Percentiles rank a stretch among this genome's conserved stretches.
Conservation (phyloP, 805 yeast genomes). For the Teunomyces aglyptinius region DNA sequence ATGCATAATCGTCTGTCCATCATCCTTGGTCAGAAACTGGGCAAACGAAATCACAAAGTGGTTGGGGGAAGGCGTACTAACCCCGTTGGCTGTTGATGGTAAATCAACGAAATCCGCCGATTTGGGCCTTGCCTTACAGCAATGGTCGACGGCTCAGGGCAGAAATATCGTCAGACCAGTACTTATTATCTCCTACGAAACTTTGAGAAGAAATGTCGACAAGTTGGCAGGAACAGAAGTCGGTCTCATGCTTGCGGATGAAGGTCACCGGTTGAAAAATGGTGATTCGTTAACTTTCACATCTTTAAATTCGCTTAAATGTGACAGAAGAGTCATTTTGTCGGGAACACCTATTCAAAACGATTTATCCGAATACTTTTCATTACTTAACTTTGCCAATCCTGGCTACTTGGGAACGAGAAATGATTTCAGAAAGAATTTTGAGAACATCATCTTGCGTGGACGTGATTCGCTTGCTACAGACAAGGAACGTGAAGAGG, state of each 20-base stretch:
- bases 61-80: constrained; percentile 88
- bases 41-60: constrained; percentile 94
- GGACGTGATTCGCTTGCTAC: constrained; percentile 91
- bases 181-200: constrained; percentile 89
- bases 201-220: constrained; percentile 80
- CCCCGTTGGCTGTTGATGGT: constrained; percentile 92
- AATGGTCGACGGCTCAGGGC: constrained; percentile 88
- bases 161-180: constrained; percentile 91
- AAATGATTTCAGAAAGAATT: constrained; percentile 78
- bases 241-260: constrained; percentile 71
- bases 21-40: constrained; percentile 92
- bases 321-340: constrained; percentile 83
- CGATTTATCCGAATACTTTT: constrained; percentile 90
- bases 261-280: constrained; percentile 48
- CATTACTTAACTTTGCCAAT: constrained; percentile 86
- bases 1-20: constrained; percentile 92
- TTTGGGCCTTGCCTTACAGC: constrained; percentile 62
- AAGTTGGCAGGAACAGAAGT: constrained; percentile 72
- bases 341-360: constrained; percentile 98
- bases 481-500: constrained; percentile 68
- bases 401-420: constrained; percentile 91
- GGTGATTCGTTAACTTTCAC: constrained; percentile 92
- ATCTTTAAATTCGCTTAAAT: constrained; percentile 77
- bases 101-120: constrained; percentile 72
- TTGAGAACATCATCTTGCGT: constrained; percentile 71